Evolutionary conservation across 169 alveolate genomes (phyloP), one percentile per base, ranked within the genome.

Genomic region (Plasmodium yoelii): DNA sequence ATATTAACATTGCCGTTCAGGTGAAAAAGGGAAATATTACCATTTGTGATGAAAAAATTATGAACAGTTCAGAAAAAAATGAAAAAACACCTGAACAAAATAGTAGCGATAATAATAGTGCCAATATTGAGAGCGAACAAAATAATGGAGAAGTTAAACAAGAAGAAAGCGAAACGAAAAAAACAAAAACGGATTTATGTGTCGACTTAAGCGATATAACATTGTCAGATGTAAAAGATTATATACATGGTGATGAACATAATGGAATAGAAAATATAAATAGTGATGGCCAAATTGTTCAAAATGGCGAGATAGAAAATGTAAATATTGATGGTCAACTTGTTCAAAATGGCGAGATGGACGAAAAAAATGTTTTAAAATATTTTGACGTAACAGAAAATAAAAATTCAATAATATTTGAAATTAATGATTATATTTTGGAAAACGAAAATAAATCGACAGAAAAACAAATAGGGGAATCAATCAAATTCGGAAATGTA

Each of bases 361-460:
- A 6, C 7, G 42, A 53, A 22, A 34, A 56, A 7, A 70, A 65
- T 49, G 71, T 80, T 13, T 60, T 80, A 13, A 80, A 80, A 61
- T 80, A 80, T 59, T 80, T 80, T 56, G 90, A 80, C 19, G 49
- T 80, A 44, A 65, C 82, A 15, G 55, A 51, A 56, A 80, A 56
- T 5, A 68, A 80, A 80, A 60, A 80, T 56, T 80, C 77, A 15
- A 57, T 80, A 9, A 39, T n/a, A 5, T 80, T 80, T n/a, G 90
- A 80, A 55, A 26, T 80, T 39, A 67, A 67, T 15, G 65, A 65
- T 8, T 44, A 53, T 53, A 34, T 80, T 53, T 65, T 80, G 39
- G 55, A 80, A 42, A 49, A 64, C 34, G 67, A 77, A n/a, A 51
- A 12, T 15, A 18, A 18, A 15, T 59, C 26, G 26, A 28, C 84